Base-by-base conservation (phyloP, 371 early-diverging fungal species). In the Mortierella sp. region DNA sequence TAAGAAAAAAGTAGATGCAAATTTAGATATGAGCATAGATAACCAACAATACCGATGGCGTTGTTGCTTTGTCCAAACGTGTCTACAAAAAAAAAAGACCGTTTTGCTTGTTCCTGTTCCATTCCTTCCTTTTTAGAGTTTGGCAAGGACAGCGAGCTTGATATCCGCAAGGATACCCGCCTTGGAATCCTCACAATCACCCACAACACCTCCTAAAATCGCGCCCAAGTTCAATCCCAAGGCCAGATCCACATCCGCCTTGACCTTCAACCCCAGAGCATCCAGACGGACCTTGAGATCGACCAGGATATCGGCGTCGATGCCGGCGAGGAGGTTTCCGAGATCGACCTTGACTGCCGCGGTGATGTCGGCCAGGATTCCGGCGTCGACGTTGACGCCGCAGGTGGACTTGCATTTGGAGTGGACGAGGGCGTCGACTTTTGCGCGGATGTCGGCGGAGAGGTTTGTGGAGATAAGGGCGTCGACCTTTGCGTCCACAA, bases 401-500 rank as follows among this genome's bases (percentile, higher is more conserved):
- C 81, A 80, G 6, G 65, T 55, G 35, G 51, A 27, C 10, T 35
- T 38, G 58, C 81, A 80, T 18, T 56, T 76, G 38, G 29, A 8
- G n/a, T 27, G 81, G 16, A 75, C 72, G 18, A 54, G 29, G 4
- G 76, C 35, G 12, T 72, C 60, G 29, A 80, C 68, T 27, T 29
- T 75, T 55, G 70, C 71, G 10, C 35, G 55, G 49, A 80, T 73
- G 5, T 71, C 76, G 0, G 74, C 18, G 56, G 76, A 73, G 46
- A 80, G 68, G n/a, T 68, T 70, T 35, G 55, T 49, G 38, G 65
- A 72, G 55, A 80, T 72, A 2, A 44, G 55, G 11, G 81, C 81
- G 68, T 76, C 76, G 6, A 80, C 41, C 56, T 55, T 72, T 24
- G 46, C 70, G 41, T 80, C 27, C 24, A 80, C 81, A 35, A 80